Conservation (phyloP, 257 asterid genomes). For the Eucommia ulmoides region DNA sequence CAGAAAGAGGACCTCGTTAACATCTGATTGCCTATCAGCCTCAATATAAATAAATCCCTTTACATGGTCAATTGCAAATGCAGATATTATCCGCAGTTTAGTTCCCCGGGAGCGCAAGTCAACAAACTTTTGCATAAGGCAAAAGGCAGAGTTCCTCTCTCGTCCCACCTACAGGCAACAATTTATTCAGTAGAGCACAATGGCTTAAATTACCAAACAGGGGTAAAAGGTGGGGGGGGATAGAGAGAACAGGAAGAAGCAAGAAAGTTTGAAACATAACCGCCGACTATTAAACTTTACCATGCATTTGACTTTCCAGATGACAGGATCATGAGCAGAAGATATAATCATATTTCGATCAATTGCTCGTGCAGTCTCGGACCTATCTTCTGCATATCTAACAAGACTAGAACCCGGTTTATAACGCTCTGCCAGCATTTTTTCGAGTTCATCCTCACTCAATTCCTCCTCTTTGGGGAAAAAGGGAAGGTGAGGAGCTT, state of each 20-base stretch:
- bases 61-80: conserved; percentile 73
- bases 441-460: conserved; percentile 73
- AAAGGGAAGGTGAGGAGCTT: conserved; percentile 22
- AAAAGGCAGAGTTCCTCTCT: conserved; percentile 81
- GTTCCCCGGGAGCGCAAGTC: conserved; percentile 58
- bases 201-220: no score
- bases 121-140: conserved; percentile 84
- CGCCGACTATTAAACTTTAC: conserved; percentile 21
- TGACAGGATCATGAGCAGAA: conserved; percentile 43
- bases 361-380: conserved; percentile 33
- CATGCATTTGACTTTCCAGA: conserved; percentile 98
- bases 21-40: conserved; percentile 66
- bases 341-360: conserved; percentile 24
- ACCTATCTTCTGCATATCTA: conserved; percentile 45
- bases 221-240: no score
- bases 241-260: not conserved
- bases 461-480: conserved; percentile 68
- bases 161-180: conserved; percentile 61
- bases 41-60: conserved; percentile 75
- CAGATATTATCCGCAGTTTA: conserved; percentile 69
- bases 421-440: conserved; percentile 52
- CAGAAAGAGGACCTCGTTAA: conserved; percentile 60
- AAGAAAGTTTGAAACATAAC: not conserved
- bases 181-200: conserved; percentile 13
- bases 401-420: conserved; percentile 62